phyloP scores from a whole-genome alignment of 371 early-diverging fungal genomes.

The Zychaea mexicana region DNA sequence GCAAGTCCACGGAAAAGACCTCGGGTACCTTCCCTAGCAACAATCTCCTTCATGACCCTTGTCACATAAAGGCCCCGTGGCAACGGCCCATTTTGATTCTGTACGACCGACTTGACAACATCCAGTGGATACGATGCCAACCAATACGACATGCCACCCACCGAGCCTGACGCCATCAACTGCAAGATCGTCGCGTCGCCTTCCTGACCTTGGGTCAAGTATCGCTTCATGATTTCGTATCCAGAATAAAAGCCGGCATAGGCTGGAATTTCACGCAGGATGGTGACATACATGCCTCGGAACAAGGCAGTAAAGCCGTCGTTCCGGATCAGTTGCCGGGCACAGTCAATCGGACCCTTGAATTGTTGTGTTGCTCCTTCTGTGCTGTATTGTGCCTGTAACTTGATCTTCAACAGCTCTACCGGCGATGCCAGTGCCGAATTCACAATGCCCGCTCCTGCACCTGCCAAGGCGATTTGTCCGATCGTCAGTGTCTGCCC shows the following conservation, averaged over 20 bases:
- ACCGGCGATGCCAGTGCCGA: constrained; percentile 79
- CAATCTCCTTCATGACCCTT: constrained; percentile 50
- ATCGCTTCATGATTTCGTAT: constrained; percentile 75
- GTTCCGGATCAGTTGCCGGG: constrained; percentile 57
- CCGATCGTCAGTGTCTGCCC: constrained; percentile 44
- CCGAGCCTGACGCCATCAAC: constrained; percentile 77
- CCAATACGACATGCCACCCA: constrained; percentile 83
- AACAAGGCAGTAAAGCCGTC: constrained; percentile 74
- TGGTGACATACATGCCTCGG: constrained; percentile 81
- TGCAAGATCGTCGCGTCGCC: constrained; percentile 50
- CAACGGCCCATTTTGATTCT: constrained; percentile 8
- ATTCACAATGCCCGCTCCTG: constrained; percentile 77
- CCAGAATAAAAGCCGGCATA: constrained; percentile 86
- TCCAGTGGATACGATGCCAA: constrained; percentile 83
- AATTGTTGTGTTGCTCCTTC: constrained; percentile 17
- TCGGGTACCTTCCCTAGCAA: constrained; percentile 51
- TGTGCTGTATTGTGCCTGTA: constrained; percentile 75
- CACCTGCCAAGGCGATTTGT: constrained; percentile 79
- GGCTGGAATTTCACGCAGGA: constrained; percentile 80
- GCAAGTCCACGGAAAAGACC: constrained; percentile 69
- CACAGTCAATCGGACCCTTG: constrained; percentile 71
- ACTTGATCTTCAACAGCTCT: constrained; percentile 79
- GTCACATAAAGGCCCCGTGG: constrained; percentile 68
- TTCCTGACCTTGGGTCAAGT: constrained; percentile 43
- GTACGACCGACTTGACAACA: constrained; percentile 79